Evolutionary conservation across 108 stramenopile genomes (phyloP).

Genomic region (Stephanodiscus triporus): DNA sequence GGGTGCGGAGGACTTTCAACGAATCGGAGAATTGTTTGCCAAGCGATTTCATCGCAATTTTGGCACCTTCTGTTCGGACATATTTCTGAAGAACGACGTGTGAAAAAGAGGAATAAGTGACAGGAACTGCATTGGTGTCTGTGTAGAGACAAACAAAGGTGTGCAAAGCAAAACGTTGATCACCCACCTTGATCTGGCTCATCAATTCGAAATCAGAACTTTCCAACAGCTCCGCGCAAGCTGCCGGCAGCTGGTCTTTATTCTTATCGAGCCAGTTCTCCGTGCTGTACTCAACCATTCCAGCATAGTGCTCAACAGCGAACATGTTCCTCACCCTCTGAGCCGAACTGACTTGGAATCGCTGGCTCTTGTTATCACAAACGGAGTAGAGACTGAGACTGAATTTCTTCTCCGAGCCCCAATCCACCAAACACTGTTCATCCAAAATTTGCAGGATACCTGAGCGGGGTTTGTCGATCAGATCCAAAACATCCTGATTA

Average conservation of each 20-base stretch:
- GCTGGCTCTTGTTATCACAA: slow-evolving; percentile 47
- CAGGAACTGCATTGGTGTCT: not conserved
- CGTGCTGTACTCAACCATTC: slow-evolving; percentile 84
- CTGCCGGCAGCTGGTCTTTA: slow-evolving; percentile 89
- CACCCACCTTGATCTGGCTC: slow-evolving; percentile 45
- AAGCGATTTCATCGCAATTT: slow-evolving; percentile 57
- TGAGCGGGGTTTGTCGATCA: slow-evolving; percentile 84
- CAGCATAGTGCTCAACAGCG: slow-evolving; percentile 91
- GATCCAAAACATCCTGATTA: slow-evolving; percentile 90
- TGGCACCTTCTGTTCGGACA: slow-evolving; percentile 50
- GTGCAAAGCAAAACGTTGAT: not conserved
- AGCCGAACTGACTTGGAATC: slow-evolving; percentile 59
- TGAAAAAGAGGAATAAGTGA: slow-evolving; percentile 2
- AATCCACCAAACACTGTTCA: slow-evolving; percentile 79
- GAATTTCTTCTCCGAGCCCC: slow-evolving; percentile 66
- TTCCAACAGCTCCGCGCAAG: slow-evolving; percentile 83
- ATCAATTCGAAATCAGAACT: slow-evolving; percentile 52
- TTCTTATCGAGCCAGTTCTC: slow-evolving; percentile 92
- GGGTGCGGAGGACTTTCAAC: slow-evolving; percentile 84
- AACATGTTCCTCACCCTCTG: slow-evolving; percentile 73
- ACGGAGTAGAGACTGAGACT: slow-evolving; percentile 64
- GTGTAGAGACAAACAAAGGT: too few species aligned
- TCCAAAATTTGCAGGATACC: slow-evolving; percentile 85
- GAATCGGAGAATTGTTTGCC: slow-evolving; percentile 92
- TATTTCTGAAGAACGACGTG: slow-evolving; percentile 34